Base-by-base conservation (phyloP, 805 yeast species). In the Candida boleticola region DNA sequence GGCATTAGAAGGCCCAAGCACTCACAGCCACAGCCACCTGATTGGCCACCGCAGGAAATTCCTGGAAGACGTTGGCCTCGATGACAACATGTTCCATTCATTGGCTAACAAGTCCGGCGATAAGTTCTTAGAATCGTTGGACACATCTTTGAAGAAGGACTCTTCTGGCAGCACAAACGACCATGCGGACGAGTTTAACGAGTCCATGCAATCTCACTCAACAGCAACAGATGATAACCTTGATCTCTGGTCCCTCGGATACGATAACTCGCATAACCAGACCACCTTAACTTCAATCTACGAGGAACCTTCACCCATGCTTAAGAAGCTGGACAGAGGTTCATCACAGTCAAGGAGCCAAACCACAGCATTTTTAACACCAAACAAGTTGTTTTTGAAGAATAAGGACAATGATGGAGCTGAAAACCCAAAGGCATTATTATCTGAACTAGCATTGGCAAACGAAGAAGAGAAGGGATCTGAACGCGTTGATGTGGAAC, bases 221-320 rank as follows among this genome's bases (percentile, higher is more conserved):
- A 26, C 34, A n/a, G 16, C 38, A 32, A 29, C 30, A 16, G 53
- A 52, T 32, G 45, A 43, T 26, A 42, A 51, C 6, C 36, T 49
- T 19, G 71, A 64, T 36, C 36, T 64, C n/a, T 64, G 70, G 70
- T 59, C 58, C 14, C 45, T 63, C 20, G 54, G 53, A 14, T 49
- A 52, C 41, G 64, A 60, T 29, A 40, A 39, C 11, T 35, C 40
- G 23, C 45, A 46, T 16, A 46, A 42, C 44, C 30, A 30, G 26
- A 44, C 51, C 26, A 46, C 51, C 30, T 45, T 60, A 29, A 52
- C 63, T 2, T 54, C 66, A 4, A 54, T 61, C 32, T 54, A 53
- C 36, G 68, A 63, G 29, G 58, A 54, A 29, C 3, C 9, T 11
- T 36, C 39, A 4, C 32, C 39, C 4, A 19, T 21, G 25, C 22